phyloP scores from a whole-genome alignment of 1,284 basidiomycete species.

The Melanopsichium pennsylvanicum region DNA sequence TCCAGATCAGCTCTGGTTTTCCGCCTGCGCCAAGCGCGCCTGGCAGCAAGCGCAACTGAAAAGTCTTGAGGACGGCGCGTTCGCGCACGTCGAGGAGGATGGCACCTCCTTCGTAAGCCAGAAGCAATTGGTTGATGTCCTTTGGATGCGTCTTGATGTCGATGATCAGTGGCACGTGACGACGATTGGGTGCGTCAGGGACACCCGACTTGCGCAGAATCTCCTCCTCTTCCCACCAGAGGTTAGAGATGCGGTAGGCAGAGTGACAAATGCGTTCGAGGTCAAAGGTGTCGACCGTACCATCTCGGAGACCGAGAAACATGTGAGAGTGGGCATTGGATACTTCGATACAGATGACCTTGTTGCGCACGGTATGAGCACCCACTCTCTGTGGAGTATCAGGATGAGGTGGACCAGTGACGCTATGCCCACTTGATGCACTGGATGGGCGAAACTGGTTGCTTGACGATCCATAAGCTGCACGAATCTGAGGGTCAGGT shows the following conservation, averaged over 20 bases:
- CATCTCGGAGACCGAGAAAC: slow-evolving; percentile 68
- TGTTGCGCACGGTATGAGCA: slow-evolving; percentile 52
- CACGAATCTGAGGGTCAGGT: slow-evolving; percentile 65
- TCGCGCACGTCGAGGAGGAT: slow-evolving; percentile 57
- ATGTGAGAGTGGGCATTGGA: slow-evolving; percentile 81
- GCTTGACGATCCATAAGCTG: slow-evolving; percentile 34
- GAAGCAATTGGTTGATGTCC: slow-evolving; percentile 79
- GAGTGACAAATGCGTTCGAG: slow-evolving; percentile 62
- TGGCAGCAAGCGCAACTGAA: slow-evolving; percentile 56
- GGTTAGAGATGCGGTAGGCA: slow-evolving; percentile 66
- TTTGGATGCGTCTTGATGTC: slow-evolving; percentile 74
- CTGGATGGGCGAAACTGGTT: slow-evolving; percentile 39
- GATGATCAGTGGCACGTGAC: slow-evolving; percentile 65
- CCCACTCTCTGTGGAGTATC: slow-evolving; percentile 54
- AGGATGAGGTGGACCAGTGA: slow-evolving; percentile 44
- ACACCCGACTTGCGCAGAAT: slow-evolving; percentile 71
- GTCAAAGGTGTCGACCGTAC: slow-evolving; percentile 67
- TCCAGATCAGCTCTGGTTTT: slow-evolving; percentile 69
- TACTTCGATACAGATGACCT: slow-evolving; percentile 71
- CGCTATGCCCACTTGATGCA: slow-evolving; percentile 37
- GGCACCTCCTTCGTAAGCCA: slow-evolving; percentile 78
- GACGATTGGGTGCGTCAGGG: slow-evolving; percentile 68
- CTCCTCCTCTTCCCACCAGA: slow-evolving; percentile 80
- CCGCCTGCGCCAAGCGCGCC: slow-evolving; percentile 68
- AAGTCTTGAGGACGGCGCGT: slow-evolving; percentile 51